phyloP scores from a whole-genome alignment of 805 yeast genomes.

The Schwanniomyces polymorphus region DNA sequence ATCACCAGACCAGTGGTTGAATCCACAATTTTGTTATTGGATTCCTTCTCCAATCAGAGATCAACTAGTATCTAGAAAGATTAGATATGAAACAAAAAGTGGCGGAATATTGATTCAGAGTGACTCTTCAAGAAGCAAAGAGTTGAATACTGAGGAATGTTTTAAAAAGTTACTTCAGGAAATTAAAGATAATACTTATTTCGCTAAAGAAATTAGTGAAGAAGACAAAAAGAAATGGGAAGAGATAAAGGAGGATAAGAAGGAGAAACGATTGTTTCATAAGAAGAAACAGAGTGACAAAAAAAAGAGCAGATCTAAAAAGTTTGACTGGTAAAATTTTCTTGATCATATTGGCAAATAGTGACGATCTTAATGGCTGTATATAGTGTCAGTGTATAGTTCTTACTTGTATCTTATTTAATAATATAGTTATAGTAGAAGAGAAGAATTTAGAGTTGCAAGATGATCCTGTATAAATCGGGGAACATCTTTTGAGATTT shows the following conservation, averaged over 20 bases:
- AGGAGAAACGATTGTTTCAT: conserved; percentile 30
- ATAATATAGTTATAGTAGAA: too few relatives aligned
- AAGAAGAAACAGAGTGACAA: conserved; percentile 41
- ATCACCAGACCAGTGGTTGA: conserved; percentile 41
- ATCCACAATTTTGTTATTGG: conserved; percentile 48
- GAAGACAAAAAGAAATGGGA: conserved; percentile 56
- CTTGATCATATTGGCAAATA: background rate
- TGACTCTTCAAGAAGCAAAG: conserved; percentile 59
- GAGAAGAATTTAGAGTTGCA: too few relatives aligned
- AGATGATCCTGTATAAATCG: too few relatives aligned
- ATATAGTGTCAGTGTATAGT: too few relatives aligned
- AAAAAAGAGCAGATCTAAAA: conserved; percentile 34
- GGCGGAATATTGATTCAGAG: conserved; percentile 62
- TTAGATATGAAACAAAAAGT: conserved; percentile 54
- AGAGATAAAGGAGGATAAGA: conserved; percentile 26
- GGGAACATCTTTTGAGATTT: too few relatives aligned
- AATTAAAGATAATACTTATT: conserved; percentile 45
- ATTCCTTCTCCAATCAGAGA: conserved; percentile 52
- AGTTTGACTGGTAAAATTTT: conserved; percentile 22
- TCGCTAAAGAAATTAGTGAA: conserved; percentile 48
- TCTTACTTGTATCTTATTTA: too few relatives aligned
- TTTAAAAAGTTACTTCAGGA: conserved; percentile 56
- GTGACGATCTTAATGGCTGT: too few relatives aligned
- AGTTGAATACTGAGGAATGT: conserved; percentile 57
- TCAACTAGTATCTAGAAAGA: conserved; percentile 38